These are phyloP conservation scores for Brasilioporus rufonigricans DNA, from an alignment of 768 basidiomycete genomes.

Conservation along the genomic window DNA sequence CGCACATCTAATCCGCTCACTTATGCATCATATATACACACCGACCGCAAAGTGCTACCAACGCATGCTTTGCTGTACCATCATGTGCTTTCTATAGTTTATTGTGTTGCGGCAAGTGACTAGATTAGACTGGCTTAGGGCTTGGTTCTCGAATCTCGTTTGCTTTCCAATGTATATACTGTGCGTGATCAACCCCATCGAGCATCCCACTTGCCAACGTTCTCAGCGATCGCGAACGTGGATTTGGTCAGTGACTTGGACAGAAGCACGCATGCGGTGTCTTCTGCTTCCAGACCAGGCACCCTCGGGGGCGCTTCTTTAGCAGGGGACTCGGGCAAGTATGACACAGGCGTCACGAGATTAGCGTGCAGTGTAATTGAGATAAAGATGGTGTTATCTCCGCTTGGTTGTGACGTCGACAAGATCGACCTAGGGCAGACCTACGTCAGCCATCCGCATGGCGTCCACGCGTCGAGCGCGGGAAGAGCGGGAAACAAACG, in stretches of 20 bases:
- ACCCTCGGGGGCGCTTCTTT: conserved; percentile 38
- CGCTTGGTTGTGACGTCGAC: conserved; percentile 2
- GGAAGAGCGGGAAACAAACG: neutral
- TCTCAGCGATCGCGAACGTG: conserved; percentile 47
- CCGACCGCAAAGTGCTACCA: conserved; percentile 23
- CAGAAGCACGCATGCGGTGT: conserved; percentile 49
- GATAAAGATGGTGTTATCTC: conserved; percentile 15
- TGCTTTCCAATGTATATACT: conserved; percentile 40
- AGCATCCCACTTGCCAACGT: conserved; percentile 40
- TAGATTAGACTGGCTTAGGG: conserved; percentile 29
- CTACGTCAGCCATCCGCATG: neutral
- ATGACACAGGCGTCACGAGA: conserved; percentile 49
- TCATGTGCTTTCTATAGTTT: conserved; percentile 33
- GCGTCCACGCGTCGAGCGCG: neutral
- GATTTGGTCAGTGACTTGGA: conserved; percentile 8
- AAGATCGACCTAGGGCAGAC: conserved; percentile 4
- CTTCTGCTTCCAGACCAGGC: conserved; percentile 50
- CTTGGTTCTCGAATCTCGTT: conserved; percentile 25
- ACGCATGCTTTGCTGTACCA: conserved; percentile 32
- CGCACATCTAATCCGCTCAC: conserved; percentile 34
- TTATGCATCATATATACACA: conserved; percentile 36
- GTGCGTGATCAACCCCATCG: conserved; percentile 40
- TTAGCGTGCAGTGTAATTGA: conserved; percentile 35
- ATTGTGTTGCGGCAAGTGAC: conserved; percentile 28
- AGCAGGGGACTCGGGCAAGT: conserved; percentile 35